These are phyloP conservation scores for Fomitopsis serialis DNA, from an alignment of 768 basidiomycete genomes.

Conservation along the genomic window DNA sequence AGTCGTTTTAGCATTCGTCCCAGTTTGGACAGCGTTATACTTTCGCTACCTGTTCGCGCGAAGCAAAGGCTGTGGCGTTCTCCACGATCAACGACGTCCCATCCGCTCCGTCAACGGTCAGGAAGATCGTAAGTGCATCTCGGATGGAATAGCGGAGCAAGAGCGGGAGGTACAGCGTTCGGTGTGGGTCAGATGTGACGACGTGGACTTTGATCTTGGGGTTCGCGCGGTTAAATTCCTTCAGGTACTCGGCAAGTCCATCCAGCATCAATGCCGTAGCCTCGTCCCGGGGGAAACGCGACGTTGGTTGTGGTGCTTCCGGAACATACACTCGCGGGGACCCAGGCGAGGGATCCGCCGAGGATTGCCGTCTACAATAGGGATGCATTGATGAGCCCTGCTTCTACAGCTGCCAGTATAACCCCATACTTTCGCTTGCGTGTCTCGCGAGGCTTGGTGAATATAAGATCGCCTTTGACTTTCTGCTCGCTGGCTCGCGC, in stretches of 20 bases:
- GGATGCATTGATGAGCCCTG: neutral
- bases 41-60: constrained; percentile 57
- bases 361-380: constrained; percentile 36
- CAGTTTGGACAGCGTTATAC: neutral
- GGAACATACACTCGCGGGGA: constrained; percentile 57
- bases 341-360: constrained; percentile 52
- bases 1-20: neutral
- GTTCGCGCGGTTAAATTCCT: constrained; percentile 47
- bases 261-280: constrained; percentile 37
- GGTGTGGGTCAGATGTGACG: constrained; percentile 37
- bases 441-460: constrained; percentile 40
- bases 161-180: constrained; percentile 24
- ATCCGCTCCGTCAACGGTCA: constrained; percentile 35
- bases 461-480: constrained; percentile 45
- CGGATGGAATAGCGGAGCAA: constrained; percentile 55
- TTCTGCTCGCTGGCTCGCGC: constrained; percentile 50
- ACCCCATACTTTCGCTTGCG: constrained; percentile 51
- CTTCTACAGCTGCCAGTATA: neutral
- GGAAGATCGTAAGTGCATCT: constrained; percentile 63
- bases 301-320: constrained; percentile 31
- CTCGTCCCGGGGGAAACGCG: constrained; percentile 40
- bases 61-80: constrained; percentile 64
- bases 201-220: constrained; percentile 43
- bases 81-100: constrained; percentile 43
- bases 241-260: constrained; percentile 48